phyloP scores from a whole-genome alignment of 495 filamentous ascomycete species.

The Hypoxylon lienhwacheense region DNA sequence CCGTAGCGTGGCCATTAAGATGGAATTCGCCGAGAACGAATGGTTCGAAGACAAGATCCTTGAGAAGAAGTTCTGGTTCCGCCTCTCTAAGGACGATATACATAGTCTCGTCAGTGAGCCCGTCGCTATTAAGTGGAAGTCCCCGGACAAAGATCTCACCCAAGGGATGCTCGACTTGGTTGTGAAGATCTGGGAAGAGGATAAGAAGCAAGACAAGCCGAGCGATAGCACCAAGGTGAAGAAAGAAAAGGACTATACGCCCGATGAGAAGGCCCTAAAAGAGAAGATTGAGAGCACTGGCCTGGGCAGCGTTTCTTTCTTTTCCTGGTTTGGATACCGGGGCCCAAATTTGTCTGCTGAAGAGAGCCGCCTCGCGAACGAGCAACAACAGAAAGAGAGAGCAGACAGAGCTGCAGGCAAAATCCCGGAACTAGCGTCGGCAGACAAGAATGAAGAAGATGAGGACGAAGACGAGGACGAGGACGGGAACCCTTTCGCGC shows the following conservation, averaged over 20 bases:
- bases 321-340: conserved; percentile 81
- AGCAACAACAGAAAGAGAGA: conserved; percentile 61
- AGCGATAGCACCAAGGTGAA: conserved; percentile 48
- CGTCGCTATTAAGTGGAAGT: conserved; percentile 85
- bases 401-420: conserved; percentile 60
- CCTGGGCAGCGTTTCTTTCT: conserved; percentile 72
- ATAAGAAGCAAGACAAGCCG: conserved; percentile 45
- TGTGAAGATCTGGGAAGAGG: conserved; percentile 66
- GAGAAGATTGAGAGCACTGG: conserved; percentile 58
- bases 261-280: conserved; percentile 56
- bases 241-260: conserved; percentile 47
- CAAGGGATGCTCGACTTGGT: conserved; percentile 74
- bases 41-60: conserved; percentile 73
- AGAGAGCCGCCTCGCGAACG: conserved; percentile 61
- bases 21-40: conserved; percentile 68
- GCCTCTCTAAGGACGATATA: conserved; percentile 65
- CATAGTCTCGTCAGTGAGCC: conserved; percentile 80
- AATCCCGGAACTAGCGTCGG: conserved; percentile 51
- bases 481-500: conserved; percentile 53
- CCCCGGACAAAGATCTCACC: conserved; percentile 73
- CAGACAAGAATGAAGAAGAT: conserved; percentile 53
- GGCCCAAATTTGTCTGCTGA: conserved; percentile 67
- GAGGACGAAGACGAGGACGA: conserved; percentile 59
- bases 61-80: conserved; percentile 88
- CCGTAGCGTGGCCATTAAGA: conserved; percentile 62